A percentile compares a stretch with the other conserved stretches of the same genome.
These are phyloP conservation scores for Acanthamoeba royreba DNA, from an alignment of 208 protist genomes.

Conservation along the genomic window DNA sequence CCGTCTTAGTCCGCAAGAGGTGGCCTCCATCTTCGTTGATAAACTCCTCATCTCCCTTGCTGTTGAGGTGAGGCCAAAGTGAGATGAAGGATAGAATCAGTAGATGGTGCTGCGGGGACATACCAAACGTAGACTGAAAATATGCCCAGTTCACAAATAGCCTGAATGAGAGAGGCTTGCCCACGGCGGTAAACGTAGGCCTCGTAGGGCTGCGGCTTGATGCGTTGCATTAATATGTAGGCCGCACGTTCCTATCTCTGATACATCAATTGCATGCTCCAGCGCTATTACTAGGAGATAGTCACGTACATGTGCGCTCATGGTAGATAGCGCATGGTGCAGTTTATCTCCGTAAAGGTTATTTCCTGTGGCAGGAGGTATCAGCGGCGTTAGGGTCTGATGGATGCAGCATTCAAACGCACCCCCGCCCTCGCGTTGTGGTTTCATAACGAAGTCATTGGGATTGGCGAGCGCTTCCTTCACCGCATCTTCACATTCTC, in stretches of 20 bases:
- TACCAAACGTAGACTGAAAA: constrained; percentile 62
- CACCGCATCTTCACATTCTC: constrained; percentile 75
- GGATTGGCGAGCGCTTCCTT: constrained; percentile 70
- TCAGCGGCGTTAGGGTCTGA: no score
- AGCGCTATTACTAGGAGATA: neutral
- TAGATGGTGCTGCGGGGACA: constrained; percentile 24
- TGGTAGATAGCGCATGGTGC: neutral
- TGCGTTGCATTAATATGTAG: constrained; percentile 90
- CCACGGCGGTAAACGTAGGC: constrained; percentile 78
- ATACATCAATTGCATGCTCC: neutral
- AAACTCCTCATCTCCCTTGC: neutral
- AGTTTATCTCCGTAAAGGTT: constrained; percentile 5
- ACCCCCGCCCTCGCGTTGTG: constrained; percentile 93
- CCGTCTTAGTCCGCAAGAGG: constrained; percentile 89
- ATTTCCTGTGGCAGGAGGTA: constrained; percentile 32
- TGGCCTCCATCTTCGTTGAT: constrained; percentile 85
- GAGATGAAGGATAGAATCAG: neutral
- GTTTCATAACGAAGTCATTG: constrained; percentile 91
- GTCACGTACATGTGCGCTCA: neutral
- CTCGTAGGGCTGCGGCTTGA: constrained; percentile 74
- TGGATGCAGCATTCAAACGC: no score
- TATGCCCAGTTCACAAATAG: constrained; percentile 87
- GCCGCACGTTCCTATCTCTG: constrained; percentile 62
- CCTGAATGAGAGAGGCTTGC: constrained; percentile 71
- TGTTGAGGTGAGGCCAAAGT: neutral